Evolutionary conservation across 768 basidiomycete species (phyloP).

Genomic region (Coprinopsis sp.): DNA sequence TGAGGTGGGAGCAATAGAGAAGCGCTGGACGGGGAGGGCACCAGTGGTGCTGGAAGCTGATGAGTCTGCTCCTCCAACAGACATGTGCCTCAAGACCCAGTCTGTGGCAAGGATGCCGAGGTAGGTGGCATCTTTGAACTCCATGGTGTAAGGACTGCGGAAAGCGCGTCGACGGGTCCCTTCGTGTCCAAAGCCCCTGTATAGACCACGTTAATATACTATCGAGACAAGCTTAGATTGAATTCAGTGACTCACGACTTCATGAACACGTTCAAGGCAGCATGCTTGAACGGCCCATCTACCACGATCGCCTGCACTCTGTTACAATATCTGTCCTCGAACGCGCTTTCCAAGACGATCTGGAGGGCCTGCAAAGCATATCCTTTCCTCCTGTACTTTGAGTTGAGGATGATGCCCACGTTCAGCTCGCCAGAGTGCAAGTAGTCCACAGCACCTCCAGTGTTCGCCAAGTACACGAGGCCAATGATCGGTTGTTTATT

Average conservation of each 20-base stretch:
- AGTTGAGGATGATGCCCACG: constrained; percentile 49
- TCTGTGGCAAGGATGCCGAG: constrained; percentile 60
- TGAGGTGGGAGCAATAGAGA: constrained; percentile 31
- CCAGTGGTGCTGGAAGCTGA: too few relatives aligned
- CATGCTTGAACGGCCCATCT: constrained; percentile 38
- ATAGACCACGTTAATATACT: neutral
- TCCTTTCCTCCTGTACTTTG: constrained; percentile 34
- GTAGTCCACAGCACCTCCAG: constrained; percentile 25
- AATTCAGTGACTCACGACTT: constrained; percentile 21
- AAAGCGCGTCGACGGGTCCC: constrained; percentile 56
- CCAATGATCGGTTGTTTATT: constrained; percentile 28
- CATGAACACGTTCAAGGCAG: constrained; percentile 45
- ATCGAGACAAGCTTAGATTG: constrained; percentile 2
- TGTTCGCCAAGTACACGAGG: constrained; percentile 37
- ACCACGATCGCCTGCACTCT: constrained; percentile 51
- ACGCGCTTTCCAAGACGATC: constrained; percentile 42
- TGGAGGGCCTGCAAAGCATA: constrained; percentile 44
- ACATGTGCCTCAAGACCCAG: constrained; percentile 39
- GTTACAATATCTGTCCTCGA: constrained; percentile 40
- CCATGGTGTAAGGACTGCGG: constrained; percentile 35
- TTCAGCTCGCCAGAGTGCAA: constrained; percentile 41
- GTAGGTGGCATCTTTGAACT: constrained; percentile 60
- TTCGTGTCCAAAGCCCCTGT: constrained; percentile 58
- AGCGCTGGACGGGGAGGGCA: too few relatives aligned
- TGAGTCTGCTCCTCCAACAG: constrained; percentile 12